Conservation (phyloP, 192 early-diverging fungal species). For the Paraglomus brasilianum region DNA sequence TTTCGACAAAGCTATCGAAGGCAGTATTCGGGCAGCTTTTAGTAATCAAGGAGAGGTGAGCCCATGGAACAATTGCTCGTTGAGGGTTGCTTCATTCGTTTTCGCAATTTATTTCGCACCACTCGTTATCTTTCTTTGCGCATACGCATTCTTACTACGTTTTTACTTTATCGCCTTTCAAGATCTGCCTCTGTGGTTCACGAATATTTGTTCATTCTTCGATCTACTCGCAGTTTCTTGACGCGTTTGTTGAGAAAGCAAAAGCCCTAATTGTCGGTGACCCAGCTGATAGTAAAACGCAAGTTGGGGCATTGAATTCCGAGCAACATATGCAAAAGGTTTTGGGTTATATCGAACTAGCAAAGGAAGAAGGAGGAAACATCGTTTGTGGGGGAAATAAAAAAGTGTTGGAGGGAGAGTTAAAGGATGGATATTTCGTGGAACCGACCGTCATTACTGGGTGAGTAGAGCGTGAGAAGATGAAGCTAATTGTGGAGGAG, state of each 20-base stretch:
- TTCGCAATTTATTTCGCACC: too few relatives aligned
- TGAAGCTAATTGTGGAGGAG: background rate
- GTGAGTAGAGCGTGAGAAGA: slow-evolving; percentile 36
- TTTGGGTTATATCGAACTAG: slow-evolving; percentile 62
- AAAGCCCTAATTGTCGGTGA: slow-evolving; percentile 61
- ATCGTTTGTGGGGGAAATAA: slow-evolving; percentile 54
- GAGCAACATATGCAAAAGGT: slow-evolving; percentile 72
- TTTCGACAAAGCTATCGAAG: slow-evolving; percentile 57
- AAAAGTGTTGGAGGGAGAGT: slow-evolving; percentile 40
- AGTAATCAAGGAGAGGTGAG: slow-evolving; percentile 69
- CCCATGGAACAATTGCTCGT: background rate
- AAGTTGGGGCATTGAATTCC: slow-evolving; percentile 64
- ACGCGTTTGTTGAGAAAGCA: slow-evolving; percentile 44
- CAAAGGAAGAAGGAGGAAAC: slow-evolving; percentile 56
- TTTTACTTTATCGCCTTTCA: background rate
- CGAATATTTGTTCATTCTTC: slow-evolving; percentile 65
- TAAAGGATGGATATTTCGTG: slow-evolving; percentile 67
- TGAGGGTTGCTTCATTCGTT: too few relatives aligned
- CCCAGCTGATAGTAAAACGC: slow-evolving; percentile 50
- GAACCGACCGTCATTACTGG: slow-evolving; percentile 72
- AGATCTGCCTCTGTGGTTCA: slow-evolving; percentile 69
- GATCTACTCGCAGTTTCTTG: slow-evolving; percentile 63
- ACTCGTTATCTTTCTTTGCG: too few relatives aligned
- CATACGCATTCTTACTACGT: background rate
- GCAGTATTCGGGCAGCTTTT: slow-evolving; percentile 57